Conservation (phyloP, 352 stramenopile genomes). For the Phytopythium cucurbitacearum region DNA sequence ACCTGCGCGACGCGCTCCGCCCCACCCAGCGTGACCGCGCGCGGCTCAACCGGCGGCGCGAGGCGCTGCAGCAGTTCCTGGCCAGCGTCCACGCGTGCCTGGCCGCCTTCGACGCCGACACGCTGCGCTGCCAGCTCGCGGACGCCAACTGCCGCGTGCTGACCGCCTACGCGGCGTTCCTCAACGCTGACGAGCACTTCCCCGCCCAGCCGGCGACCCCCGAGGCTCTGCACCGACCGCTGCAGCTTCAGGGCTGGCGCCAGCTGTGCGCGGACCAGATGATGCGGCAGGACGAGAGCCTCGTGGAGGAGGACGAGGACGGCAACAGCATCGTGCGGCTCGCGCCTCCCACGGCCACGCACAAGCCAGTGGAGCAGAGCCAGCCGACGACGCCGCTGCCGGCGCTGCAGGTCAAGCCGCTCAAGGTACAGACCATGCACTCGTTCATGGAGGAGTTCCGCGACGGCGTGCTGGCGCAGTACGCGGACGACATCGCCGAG, state of each 20-base stretch:
- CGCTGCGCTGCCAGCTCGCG: conserved; percentile 39
- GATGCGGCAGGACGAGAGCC: conserved; percentile 20
- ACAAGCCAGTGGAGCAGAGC: not conserved
- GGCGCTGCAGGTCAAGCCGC: conserved; percentile 44
- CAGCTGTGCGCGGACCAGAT: conserved; percentile 48
- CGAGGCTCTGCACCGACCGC: conserved; percentile 29
- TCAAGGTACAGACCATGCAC: conserved; percentile 68
- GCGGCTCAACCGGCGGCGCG: conserved; percentile 15
- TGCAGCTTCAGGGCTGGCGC: conserved; percentile 48
- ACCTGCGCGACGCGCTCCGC: conserved; percentile 8
- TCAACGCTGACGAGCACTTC: conserved; percentile 49
- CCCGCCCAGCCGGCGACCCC: conserved; percentile 9
- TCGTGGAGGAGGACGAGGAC: conserved; percentile 12
- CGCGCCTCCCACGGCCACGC: not conserved
- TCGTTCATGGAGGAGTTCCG: conserved; percentile 82
- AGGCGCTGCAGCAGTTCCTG: conserved; percentile 37
- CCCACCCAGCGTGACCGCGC: conserved; percentile 2
- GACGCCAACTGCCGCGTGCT: conserved; percentile 32
- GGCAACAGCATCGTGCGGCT: conserved; percentile 15
- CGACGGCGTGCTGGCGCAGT: conserved; percentile 56
- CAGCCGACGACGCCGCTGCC: conserved; percentile 23
- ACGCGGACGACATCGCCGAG: conserved; percentile 60
- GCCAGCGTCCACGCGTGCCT: conserved; percentile 40
- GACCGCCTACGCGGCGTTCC: conserved; percentile 43
- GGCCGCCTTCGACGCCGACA: conserved; percentile 19